Evolutionary conservation across 768 basidiomycete genomes (phyloP).

Genomic region (Suillus tomentosus): DNA sequence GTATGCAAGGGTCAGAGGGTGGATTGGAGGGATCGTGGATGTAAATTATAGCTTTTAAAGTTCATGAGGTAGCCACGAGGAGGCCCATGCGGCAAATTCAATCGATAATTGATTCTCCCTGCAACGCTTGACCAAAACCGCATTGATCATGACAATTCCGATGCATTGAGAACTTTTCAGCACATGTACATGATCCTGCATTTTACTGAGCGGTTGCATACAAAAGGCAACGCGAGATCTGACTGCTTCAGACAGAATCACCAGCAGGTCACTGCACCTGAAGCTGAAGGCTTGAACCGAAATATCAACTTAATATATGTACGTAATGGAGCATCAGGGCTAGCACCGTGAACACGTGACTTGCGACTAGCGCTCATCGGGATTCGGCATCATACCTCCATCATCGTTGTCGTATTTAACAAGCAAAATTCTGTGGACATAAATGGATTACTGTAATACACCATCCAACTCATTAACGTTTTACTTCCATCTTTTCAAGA

Average conservation of each 20-base stretch:
- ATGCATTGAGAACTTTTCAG: neutral
- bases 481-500: constrained; percentile 50
- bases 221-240: neutral
- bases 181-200: neutral
- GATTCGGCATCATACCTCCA: too few relatives aligned
- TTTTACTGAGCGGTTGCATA: neutral
- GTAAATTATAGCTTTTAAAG: neutral
- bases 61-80: neutral
- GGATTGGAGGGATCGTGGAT: neutral
- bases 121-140: neutral
- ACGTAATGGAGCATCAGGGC: neutral
- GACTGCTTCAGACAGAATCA: neutral
- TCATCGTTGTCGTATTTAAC: neutral
- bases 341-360: neutral
- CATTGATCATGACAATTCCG: neutral
- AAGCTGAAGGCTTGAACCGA: neutral
- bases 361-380: too few relatives aligned
- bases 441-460: constrained; percentile 5
- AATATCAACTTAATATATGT: neutral
- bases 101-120: neutral
- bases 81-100: neutral
- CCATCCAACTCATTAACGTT: constrained; percentile 53
- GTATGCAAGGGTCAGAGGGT: neutral
- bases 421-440: neutral
- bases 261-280: neutral